Evolutionary conservation across 179 eudicot genomes (phyloP).

Genomic region (Corrigiola litoralis): DNA sequence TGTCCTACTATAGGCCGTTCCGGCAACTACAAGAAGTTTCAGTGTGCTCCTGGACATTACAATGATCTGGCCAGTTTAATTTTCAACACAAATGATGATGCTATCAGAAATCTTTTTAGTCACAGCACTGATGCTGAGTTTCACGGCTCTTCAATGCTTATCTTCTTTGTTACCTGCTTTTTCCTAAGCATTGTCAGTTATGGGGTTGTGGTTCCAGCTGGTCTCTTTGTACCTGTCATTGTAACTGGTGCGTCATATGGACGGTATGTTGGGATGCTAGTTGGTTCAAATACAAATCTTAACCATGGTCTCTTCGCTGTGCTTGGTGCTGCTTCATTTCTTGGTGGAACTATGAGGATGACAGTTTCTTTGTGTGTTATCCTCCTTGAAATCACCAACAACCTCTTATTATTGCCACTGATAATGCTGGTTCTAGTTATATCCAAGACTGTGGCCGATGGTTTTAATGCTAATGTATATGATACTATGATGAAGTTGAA

Average conservation of each 20-base stretch:
- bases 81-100: constrained; percentile 91
- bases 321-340: constrained; percentile 80
- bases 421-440: constrained; percentile 79
- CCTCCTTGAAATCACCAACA: constrained; percentile 77
- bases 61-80: constrained; percentile 93
- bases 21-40: constrained; percentile 90
- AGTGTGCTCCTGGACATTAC: constrained; percentile 69
- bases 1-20: constrained; percentile 91
- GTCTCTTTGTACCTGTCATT: constrained; percentile 89
- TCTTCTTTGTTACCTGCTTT: constrained; percentile 66
- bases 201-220: constrained; percentile 78
- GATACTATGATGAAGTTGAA: constrained; percentile 66
- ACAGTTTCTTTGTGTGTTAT: constrained; percentile 89
- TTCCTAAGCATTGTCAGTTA: constrained; percentile 75
- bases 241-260: constrained; percentile 88
- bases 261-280: constrained; percentile 68
- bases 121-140: constrained; percentile 72
- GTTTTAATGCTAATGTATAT: constrained; percentile 60
- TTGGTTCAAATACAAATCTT: constrained; percentile 58
- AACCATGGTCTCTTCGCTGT: constrained; percentile 89
- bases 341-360: constrained; percentile 91
- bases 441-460: constrained; percentile 87
- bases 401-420: constrained; percentile 64
- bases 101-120: constrained; percentile 80
- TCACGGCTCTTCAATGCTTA: constrained; percentile 55